Conservation (phyloP, 2,329 filamentous ascomycete genomes). For the Didymella pinodella region DNA sequence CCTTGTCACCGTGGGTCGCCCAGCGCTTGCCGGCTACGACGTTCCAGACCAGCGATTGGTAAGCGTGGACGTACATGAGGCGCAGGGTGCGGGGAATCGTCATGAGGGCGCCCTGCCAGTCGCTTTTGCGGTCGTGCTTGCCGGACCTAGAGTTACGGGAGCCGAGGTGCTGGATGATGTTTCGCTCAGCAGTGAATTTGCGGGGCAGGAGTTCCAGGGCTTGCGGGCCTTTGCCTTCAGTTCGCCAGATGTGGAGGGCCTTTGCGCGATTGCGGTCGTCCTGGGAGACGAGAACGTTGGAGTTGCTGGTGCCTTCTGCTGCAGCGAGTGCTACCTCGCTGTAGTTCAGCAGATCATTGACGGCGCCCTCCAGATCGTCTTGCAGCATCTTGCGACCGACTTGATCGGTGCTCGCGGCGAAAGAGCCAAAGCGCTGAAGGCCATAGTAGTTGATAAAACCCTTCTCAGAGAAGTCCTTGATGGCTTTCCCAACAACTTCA, state of each 20-base stretch:
- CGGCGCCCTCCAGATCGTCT: constrained; percentile 80
- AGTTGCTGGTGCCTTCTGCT: constrained; percentile 52
- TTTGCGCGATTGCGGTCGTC: constrained; percentile 83
- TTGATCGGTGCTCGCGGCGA: constrained; percentile 82
- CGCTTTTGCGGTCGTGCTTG: constrained; percentile 62
- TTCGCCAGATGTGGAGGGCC: constrained; percentile 77
- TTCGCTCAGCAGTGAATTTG: constrained; percentile 81
- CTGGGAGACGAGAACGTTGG: constrained; percentile 63
- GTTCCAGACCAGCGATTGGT: constrained; percentile 96
- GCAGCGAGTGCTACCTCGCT: constrained; percentile 68
- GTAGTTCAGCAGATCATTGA: constrained; percentile 79
- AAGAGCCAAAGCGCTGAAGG: constrained; percentile 94
- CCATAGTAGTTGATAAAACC: constrained; percentile 99
- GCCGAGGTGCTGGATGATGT: constrained; percentile 78
- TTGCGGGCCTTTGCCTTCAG: constrained; percentile 63
- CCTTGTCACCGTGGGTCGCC: constrained; percentile 73
- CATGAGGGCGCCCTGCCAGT: constrained; percentile 82
- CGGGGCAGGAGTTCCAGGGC: constrained; percentile 76
- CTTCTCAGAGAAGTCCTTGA: constrained; percentile 72
- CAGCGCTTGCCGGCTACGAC: constrained; percentile 81
- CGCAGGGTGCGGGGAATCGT: constrained; percentile 82
- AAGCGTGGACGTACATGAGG: constrained; percentile 96
- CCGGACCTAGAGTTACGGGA: constrained; percentile 54
- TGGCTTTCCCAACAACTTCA: constrained; percentile 63
- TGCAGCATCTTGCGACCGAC: constrained; percentile 85